These are phyloP conservation scores for Metschnikowia amazonensis DNA, from an alignment of 805 yeast species.

Conservation along the genomic window DNA sequence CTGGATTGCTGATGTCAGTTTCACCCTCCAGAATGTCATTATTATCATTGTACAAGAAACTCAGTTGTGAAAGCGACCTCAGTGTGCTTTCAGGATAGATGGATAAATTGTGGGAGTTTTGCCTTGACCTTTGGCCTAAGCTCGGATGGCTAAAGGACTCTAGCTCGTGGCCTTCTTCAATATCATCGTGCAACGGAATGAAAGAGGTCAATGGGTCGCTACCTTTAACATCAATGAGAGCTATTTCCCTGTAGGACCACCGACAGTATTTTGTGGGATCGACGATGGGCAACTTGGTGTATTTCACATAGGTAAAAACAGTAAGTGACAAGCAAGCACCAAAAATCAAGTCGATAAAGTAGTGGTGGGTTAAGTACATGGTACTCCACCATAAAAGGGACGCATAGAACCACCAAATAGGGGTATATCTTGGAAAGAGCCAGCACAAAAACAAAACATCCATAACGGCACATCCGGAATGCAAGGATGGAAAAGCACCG, in stretches of 20 bases:
- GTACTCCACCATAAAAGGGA: conserved; percentile 98
- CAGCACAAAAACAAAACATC: conserved; percentile 83
- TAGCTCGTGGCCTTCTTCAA: conserved; percentile 9
- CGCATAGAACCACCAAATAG: conserved; percentile 73
- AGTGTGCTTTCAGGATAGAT: conserved; percentile 1
- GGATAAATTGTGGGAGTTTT: background rate
- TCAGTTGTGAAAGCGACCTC: conserved; percentile 6
- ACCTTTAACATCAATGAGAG: conserved; percentile 23
- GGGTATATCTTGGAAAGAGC: conserved; percentile 68
- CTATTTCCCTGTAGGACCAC: conserved; percentile 55
- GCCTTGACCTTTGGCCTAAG: conserved; percentile 10
- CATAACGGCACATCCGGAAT: conserved; percentile 92
- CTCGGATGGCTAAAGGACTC: conserved; percentile 8
- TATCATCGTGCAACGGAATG: conserved; percentile 14
- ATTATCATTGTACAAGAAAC: conserved; percentile 3
- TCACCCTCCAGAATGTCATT: conserved; percentile 20
- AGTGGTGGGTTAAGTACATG: conserved; percentile 96
- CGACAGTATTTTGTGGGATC: conserved; percentile 56
- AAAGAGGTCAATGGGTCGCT: conserved; percentile 31
- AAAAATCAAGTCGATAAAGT: conserved; percentile 88
- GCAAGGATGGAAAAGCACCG: conserved; percentile 86
- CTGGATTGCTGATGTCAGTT: conserved; percentile 35
- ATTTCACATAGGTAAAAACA: conserved; percentile 66
- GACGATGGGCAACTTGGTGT: conserved; percentile 61
- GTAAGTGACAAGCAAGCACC: conserved; percentile 80